phyloP scores from a whole-genome alignment of 352 stramenopile species.

The Globisporangium sylvaticum region DNA sequence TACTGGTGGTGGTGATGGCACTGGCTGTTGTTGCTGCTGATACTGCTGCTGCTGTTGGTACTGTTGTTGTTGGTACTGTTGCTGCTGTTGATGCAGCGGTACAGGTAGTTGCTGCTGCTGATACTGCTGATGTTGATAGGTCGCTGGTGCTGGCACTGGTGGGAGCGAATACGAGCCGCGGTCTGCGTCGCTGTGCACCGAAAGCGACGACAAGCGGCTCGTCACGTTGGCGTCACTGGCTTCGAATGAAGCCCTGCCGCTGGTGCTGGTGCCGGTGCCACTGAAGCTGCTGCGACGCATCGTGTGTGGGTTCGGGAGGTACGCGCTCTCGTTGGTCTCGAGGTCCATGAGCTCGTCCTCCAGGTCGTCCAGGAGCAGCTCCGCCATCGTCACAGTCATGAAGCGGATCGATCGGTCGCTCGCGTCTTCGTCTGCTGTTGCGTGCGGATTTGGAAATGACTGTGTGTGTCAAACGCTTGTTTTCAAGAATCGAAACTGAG shows the following conservation, averaged over 20 bases:
- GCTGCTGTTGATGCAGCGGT: too few relatives aligned
- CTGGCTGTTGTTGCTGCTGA: background rate
- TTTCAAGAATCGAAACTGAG: background rate
- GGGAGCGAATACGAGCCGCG: background rate
- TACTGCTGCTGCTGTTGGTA: background rate
- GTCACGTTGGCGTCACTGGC: background rate
- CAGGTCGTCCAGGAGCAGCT: slow-evolving; percentile 27
- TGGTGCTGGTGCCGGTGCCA: slow-evolving; percentile 9
- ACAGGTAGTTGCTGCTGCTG: background rate
- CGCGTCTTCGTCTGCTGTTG: background rate
- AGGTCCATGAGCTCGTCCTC: slow-evolving; percentile 67
- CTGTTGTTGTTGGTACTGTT: background rate
- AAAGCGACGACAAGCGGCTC: background rate
- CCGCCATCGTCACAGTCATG: slow-evolving; percentile 10
- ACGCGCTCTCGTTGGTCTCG: slow-evolving; percentile 49
- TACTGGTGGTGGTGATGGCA: background rate
- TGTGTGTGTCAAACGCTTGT: background rate
- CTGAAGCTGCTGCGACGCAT: slow-evolving; percentile 20
- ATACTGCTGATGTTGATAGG: background rate
- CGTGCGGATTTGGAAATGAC: background rate
- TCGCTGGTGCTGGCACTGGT: background rate
- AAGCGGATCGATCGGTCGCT: background rate
- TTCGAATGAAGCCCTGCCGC: slow-evolving; percentile 3
- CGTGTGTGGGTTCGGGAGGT: slow-evolving; percentile 29
- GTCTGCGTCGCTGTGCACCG: background rate